phyloP scores from a whole-genome alignment of 176 grass and related monocot genomes.

The Zoysia pacifica region DNA sequence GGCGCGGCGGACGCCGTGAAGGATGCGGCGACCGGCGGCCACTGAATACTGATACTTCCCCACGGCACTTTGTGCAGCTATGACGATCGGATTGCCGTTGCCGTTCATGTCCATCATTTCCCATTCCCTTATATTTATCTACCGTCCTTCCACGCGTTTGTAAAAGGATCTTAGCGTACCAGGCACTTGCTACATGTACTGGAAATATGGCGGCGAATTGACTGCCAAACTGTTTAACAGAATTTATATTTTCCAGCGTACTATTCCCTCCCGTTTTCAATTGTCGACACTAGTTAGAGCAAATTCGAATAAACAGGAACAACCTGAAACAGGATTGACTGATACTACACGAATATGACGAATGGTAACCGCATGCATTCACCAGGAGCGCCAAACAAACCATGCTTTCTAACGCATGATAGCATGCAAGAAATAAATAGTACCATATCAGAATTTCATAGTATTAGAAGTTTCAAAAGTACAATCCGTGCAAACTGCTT shows the following conservation, averaged over 20 bases:
- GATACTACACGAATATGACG: no score
- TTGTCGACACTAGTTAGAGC: no score
- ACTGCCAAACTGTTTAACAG: no score
- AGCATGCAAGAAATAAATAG: not conserved
- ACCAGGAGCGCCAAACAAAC: not conserved
- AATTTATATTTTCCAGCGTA: no score
- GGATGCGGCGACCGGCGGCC: slow-evolving; percentile 16
- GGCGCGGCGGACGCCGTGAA: not conserved
- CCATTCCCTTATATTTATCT: not conserved
- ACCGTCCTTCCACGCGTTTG: not conserved
- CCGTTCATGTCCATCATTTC: not conserved
- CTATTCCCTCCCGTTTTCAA: no score
- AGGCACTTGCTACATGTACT: no score
- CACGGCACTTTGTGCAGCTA: no score
- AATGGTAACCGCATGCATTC: no score
- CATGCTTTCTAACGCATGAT: not conserved
- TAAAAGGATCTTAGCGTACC: no score
- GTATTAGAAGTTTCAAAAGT: not conserved
- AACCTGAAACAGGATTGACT: no score
- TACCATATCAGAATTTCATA: slow-evolving; percentile 3
- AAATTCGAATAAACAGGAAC: no score
- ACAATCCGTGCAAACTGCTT: slow-evolving; percentile 18
- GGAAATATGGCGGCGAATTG: no score
- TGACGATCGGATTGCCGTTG: not conserved
- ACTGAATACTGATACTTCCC: not conserved